Base-by-base conservation (phyloP, 2,329 filamentous ascomycete genomes). In the Epichloe gansuensis region DNA sequence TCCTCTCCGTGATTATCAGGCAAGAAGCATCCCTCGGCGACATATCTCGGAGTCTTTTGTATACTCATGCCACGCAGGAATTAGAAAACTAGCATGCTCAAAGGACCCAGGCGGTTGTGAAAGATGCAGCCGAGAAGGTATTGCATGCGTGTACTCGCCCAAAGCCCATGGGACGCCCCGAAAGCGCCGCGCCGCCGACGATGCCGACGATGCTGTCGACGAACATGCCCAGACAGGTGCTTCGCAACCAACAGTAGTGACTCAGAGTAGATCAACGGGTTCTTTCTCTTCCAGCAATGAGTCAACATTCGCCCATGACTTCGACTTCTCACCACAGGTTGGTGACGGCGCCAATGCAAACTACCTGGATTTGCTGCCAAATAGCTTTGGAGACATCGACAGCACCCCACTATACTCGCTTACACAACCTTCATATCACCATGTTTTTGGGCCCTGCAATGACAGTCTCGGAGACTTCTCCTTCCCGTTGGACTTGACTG, bases 131-230 rank as follows among this genome's bases (percentile, higher is more conserved):
- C 72, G 72, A 52, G 81, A 85, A 58, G 72, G 71, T 53, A 75
- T 83, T 43, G 52, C 55, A 43, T 85, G 82, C 60, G 71, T 79
- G 57, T 85, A 84, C 65, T 84, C 81, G 7, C 69, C 74, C 12
- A 62, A 85, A 85, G 65, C 78, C 71, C 42, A 85, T 85, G 81
- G 82, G 82, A 4, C 72, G 82, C 43, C 82, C 23, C 71, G 80
- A 52, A 85, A 85, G 66, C 71, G 78, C 53, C 73, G 69, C 17
- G 64, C 65, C 28, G 28, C 28, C 28, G 28, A 31, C 28, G 3
- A 31, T 43, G 56, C 64, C 34, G 70, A 72, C 13, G 59, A 61
- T 11, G 3, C 51, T 4, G 39, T 44, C 5, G 8, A 51, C 11
- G 48, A 46, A 4, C 37, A 45, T 15, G 31, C 38, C 12, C 34